Evolutionary conservation across 2,329 filamentous ascomycete genomes (phyloP).

Genomic region (Trichothecium roseum): DNA sequence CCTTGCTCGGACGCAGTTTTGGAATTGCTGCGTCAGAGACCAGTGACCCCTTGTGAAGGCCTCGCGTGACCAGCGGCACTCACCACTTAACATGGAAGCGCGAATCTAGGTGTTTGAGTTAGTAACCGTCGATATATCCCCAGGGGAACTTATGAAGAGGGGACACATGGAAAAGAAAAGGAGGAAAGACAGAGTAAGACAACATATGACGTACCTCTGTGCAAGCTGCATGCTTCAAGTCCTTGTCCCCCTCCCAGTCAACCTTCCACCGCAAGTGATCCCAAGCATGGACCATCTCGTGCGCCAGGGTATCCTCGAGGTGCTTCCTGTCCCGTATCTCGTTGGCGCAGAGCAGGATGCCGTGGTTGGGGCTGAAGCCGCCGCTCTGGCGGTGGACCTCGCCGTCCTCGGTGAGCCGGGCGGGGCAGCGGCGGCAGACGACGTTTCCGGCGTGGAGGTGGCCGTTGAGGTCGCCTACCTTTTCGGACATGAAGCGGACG

Average conservation of each 20-base stretch:
- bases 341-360: conserved; percentile 89
- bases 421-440: conserved; percentile 67
- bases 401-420: conserved; percentile 43
- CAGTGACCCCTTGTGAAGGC: conserved; percentile 78
- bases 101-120: conserved; percentile 53
- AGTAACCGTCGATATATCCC: conserved; percentile 2
- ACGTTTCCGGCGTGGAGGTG: conserved; percentile 66
- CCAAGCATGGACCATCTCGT: conserved; percentile 98
- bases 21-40: conserved; percentile 84
- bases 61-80: conserved; percentile 84
- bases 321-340: conserved; percentile 71
- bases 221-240: conserved; percentile 84
- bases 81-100: conserved; percentile 83
- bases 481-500: conserved; percentile 76
- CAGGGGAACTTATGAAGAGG: conserved; percentile 5
- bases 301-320: conserved; percentile 85
- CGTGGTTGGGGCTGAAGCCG: conserved; percentile 77
- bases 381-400: conserved; percentile 58
- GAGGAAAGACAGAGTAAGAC: not conserved
- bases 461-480: conserved; percentile 70
- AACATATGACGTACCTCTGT: conserved; percentile 57
- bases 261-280: conserved; percentile 89
- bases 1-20: conserved; percentile 77
- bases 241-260: conserved; percentile 59
- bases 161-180: not conserved